Evolutionary conservation across 768 basidiomycete genomes (phyloP).

Genomic region (Tricholoma hemisulphureum): DNA sequence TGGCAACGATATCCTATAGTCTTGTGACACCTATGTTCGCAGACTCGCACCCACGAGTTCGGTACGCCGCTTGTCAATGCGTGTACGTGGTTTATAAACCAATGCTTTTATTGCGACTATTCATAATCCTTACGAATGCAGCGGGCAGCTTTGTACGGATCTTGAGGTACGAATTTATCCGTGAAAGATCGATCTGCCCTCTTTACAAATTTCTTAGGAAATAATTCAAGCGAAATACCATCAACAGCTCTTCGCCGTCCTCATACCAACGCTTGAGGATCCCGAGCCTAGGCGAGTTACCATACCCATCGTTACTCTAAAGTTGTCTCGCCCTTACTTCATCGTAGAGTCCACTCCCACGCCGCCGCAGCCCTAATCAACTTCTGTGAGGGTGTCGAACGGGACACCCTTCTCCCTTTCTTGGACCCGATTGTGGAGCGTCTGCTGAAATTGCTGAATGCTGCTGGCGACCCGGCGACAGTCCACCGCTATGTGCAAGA

Average conservation of each 20-base stretch:
- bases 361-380: constrained; percentile 88
- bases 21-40: constrained; percentile 75
- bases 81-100: constrained; percentile 47
- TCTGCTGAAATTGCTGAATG: constrained; percentile 64
- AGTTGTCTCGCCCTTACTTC: not conserved
- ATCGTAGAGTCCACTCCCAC: constrained; percentile 74
- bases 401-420: constrained; percentile 70
- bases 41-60: constrained; percentile 75
- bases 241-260: constrained; percentile 62
- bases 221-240: constrained; percentile 74
- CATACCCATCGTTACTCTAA: not conserved
- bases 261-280: constrained; percentile 73
- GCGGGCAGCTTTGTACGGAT: constrained; percentile 88
- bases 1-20: constrained; percentile 31
- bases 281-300: constrained; percentile 62
- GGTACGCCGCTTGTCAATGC: constrained; percentile 83
- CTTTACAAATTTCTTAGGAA: constrained; percentile 44
- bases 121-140: constrained; percentile 23
- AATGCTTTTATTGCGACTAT: not conserved
- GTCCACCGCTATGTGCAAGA: constrained; percentile 74
- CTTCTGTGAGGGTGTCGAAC: constrained; percentile 84
- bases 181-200: not conserved
- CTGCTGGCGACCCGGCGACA: constrained; percentile 42
- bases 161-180: constrained; percentile 55
- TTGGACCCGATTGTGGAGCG: constrained; percentile 79